These are phyloP conservation scores for Auriscalpium microsporum DNA, from an alignment of 768 basidiomycete species.

Conservation along the genomic window DNA sequence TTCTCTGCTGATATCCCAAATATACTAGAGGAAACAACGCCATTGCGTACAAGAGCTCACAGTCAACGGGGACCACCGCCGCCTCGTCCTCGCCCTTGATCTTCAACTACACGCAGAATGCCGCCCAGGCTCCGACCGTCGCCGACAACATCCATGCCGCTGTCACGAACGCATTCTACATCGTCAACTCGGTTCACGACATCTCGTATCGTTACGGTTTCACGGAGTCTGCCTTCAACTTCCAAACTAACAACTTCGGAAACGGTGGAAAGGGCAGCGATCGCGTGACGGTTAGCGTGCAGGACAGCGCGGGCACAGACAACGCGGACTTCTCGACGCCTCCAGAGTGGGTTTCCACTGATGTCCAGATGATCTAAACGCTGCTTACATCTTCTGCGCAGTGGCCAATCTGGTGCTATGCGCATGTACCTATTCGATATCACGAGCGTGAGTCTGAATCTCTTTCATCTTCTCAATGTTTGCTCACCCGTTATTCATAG, in stretches of 20 bases:
- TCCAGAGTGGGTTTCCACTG: conserved; percentile 27
- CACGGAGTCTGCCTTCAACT: conserved; percentile 50
- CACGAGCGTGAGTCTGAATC: conserved; percentile 18
- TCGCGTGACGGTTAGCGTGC: conserved; percentile 42
- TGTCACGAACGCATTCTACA: conserved; percentile 50
- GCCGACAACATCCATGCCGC: conserved; percentile 43
- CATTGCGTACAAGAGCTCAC: conserved; percentile 23
- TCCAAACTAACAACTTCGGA: conserved; percentile 48
- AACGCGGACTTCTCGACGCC: conserved; percentile 39
- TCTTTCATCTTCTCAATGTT: too few relatives aligned
- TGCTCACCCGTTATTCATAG: conserved; percentile 9
- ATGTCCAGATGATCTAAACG: not conserved
- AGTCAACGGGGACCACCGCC: conserved; percentile 22
- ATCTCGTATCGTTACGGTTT: conserved; percentile 46
- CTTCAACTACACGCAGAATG: conserved; percentile 32
- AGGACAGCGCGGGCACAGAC: conserved; percentile 37
- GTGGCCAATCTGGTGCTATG: conserved; percentile 34
- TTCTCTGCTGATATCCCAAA: too few relatives aligned
- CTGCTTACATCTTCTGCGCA: not conserved
- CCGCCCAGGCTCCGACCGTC: conserved; percentile 30
- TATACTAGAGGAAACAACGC: conserved; percentile 33
- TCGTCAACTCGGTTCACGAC: conserved; percentile 55
- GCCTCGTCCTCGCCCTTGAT: conserved; percentile 31
- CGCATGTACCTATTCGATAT: conserved; percentile 29
- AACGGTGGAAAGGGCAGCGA: conserved; percentile 44